Evolutionary conservation across 148 eudicot genomes (phyloP).

Genomic region (Dianthus caryophyllus): DNA sequence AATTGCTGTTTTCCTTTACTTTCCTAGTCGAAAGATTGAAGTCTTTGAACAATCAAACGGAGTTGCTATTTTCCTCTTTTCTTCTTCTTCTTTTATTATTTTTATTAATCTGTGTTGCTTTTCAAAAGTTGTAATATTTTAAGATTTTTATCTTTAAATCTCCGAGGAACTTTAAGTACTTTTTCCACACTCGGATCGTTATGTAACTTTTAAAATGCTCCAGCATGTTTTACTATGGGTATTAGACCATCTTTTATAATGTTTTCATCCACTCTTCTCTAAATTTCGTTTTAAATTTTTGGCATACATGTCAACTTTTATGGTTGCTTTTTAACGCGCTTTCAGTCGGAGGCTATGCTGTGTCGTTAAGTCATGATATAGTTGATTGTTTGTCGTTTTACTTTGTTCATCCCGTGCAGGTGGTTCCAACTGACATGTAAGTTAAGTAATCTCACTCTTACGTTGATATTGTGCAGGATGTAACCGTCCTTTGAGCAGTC

Average conservation of each 20-base stretch:
- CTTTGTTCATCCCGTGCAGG: too few species aligned
- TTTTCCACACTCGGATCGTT: slow-evolving; percentile 17
- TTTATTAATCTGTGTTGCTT: slow-evolving; percentile 21
- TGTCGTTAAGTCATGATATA: background rate
- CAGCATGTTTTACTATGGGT: slow-evolving; percentile 20
- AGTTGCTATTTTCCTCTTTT: slow-evolving; percentile 27
- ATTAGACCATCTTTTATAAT: background rate
- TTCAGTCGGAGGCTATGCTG: background rate
- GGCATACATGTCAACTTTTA: background rate
- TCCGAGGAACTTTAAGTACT: slow-evolving; percentile 18
- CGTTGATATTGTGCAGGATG: background rate
- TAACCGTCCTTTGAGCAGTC: background rate
- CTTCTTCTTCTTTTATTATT: slow-evolving; percentile 5
- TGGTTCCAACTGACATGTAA: too few species aligned
- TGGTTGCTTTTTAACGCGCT: background rate
- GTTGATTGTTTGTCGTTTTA: background rate
- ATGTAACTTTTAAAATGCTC: slow-evolving; percentile 33
- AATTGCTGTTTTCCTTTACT: slow-evolving; percentile 43
- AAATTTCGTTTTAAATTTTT: background rate
- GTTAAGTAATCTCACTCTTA: too few species aligned
- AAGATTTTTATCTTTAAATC: slow-evolving; percentile 34
- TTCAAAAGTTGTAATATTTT: slow-evolving; percentile 38
- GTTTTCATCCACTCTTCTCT: background rate
- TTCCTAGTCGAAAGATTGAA: slow-evolving; percentile 34
- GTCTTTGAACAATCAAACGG: slow-evolving; percentile 40